Conservation (phyloP, 2,329 filamentous ascomycete genomes). For the Cladosporium sp. region DNA sequence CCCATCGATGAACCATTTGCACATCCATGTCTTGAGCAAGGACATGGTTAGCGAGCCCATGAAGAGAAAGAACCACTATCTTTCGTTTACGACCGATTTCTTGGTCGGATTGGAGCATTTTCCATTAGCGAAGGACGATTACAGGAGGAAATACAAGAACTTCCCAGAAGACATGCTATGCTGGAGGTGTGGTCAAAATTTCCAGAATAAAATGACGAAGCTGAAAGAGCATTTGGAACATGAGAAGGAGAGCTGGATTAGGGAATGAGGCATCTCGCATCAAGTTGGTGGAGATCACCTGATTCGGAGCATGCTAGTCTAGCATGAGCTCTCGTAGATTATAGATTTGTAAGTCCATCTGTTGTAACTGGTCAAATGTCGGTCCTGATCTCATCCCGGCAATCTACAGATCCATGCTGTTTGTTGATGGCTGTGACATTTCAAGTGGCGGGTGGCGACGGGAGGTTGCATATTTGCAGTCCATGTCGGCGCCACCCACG, state of each 20-base stretch:
- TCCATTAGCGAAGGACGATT: constrained; percentile 65
- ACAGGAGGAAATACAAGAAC: constrained; percentile 55
- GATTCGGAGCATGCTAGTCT: too few species aligned
- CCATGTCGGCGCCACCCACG: too few species aligned
- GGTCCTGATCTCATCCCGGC: too few species aligned
- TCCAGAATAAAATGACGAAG: constrained; percentile 67
- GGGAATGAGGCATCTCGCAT: constrained; percentile 40
- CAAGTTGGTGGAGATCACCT: too few species aligned
- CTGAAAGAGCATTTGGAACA: constrained; percentile 71
- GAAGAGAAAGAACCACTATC: constrained; percentile 84
- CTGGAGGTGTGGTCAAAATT: constrained; percentile 77
- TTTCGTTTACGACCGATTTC: constrained; percentile 84
- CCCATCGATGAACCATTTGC: constrained; percentile 88
- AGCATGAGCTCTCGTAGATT: too few species aligned
- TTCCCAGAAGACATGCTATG: constrained; percentile 66
- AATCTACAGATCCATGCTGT: too few species aligned
- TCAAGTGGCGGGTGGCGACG: too few species aligned
- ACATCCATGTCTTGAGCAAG: constrained; percentile 79
- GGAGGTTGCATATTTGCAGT: too few species aligned
- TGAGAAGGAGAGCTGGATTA: constrained; percentile 75
- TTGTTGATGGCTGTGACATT: too few species aligned
- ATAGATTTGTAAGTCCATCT: too few species aligned
- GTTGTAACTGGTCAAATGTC: too few species aligned
- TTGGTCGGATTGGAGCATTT: constrained; percentile 76
- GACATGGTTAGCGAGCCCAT: constrained; percentile 72